phyloP scores from a whole-genome alignment of 805 yeast species.

The Metschnikowia bowlesiae region DNA sequence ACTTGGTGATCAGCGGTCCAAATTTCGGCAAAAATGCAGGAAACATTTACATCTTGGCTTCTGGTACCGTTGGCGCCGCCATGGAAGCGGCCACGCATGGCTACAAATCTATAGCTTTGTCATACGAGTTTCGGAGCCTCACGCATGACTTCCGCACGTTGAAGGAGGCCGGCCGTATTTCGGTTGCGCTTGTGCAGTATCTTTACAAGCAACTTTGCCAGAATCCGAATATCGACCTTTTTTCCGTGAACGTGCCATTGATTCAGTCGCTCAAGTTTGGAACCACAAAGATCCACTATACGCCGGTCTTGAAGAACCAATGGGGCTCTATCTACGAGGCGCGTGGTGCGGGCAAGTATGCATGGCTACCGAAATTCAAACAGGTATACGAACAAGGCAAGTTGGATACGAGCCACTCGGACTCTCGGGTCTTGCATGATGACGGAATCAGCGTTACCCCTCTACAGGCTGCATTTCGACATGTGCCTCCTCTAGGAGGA shows the following conservation, averaged over 20 bases:
- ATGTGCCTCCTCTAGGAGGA: conserved; percentile 48
- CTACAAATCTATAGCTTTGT: conserved; percentile 70
- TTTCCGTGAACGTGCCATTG: conserved; percentile 81
- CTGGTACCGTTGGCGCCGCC: conserved; percentile 97
- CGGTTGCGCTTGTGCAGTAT: conserved; percentile 60
- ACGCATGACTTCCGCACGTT: conserved; percentile 48
- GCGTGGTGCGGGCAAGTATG: conserved; percentile 38
- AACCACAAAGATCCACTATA: conserved; percentile 58
- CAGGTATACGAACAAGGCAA: conserved; percentile 53
- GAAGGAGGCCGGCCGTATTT: conserved; percentile 60
- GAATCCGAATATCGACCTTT: conserved; percentile 55
- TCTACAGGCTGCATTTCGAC: conserved; percentile 64
- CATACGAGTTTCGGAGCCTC: conserved; percentile 70
- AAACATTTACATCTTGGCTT: conserved; percentile 80
- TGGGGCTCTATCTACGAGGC: conserved; percentile 67
- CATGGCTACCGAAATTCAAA: conserved; percentile 82
- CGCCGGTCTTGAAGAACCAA: conserved; percentile 75
- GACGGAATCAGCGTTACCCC: conserved; percentile 55
- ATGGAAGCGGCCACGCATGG: conserved; percentile 83
- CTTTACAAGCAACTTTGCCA: conserved; percentile 55
- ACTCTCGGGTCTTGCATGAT: conserved; percentile 63
- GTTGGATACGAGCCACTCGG: conserved; percentile 45
- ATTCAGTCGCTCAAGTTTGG: conserved; percentile 47
- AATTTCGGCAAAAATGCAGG: conserved; percentile 92
- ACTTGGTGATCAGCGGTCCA: conserved; percentile 90